Evolutionary conservation across 768 basidiomycete genomes (phyloP), one percentile per base, ranked within the genome.

Genomic region (Mrakia hoshinonis): DNA sequence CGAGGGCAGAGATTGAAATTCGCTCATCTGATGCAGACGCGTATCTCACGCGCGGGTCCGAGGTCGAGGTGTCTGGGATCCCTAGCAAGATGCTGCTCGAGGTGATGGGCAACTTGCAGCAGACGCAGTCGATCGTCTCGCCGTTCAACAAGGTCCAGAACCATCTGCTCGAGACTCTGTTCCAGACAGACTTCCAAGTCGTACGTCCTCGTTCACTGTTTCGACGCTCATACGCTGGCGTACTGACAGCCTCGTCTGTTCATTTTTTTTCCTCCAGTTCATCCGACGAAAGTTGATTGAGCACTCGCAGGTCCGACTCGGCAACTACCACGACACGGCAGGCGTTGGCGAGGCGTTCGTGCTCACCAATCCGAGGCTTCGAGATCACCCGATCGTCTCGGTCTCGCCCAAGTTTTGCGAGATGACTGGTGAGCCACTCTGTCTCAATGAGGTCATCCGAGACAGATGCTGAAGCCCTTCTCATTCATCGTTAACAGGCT

Each of bases 331-430:
- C 15, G 58, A 63, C 29, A 36, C 55, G 1, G 46, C 61, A 20
- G 51, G 60, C 12, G 13, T 69, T 6, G 62, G 68, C 10, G 68
- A 63, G 12, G 31, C 38, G 4, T 69, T 63, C 15, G 26, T 26
- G 29, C 24, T 69, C 18, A 69, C 68, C 0, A 69, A 69, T 20
- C 60, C 60, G 38, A 49, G 68, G 31, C 48, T 60, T 31, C 29
- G 68, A 46, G 68, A 69, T 49, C 54, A 69, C 48, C 68, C 68
- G 13, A 69, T 69, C 61, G 68, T 69, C 24, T 48, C 58, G 1
- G 68, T 69, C 24, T 49, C 46, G n/a, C 34, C 47, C 4, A 36
- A 12, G 58, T 60, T 60, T 31, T 60, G 58, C 36, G 20, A 29
- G 9, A 36, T 60, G 58, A 60, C 58, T 13, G 58, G 58, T n/a